phyloP scores from a whole-genome alignment of 1,284 basidiomycete species.

The Coniferiporia sulphurascens region DNA sequence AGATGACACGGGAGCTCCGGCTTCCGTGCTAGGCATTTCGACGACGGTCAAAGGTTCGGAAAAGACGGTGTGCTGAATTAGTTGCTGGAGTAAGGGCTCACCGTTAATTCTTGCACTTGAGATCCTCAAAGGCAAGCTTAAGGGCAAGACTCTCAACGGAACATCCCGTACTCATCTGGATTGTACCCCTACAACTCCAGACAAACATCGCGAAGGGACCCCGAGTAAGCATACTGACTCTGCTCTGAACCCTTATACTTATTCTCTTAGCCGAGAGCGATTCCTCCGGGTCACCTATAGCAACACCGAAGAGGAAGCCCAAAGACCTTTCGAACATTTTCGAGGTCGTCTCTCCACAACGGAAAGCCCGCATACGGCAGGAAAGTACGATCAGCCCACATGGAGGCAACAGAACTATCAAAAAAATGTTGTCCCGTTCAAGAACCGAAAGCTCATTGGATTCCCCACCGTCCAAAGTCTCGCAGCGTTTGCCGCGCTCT shows the following conservation, averaged over 20 bases:
- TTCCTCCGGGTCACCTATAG: slow-evolving; percentile 14
- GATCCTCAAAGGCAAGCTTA: not conserved
- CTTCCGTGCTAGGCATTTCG: not conserved
- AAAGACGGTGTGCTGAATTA: not conserved
- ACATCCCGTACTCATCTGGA: not conserved
- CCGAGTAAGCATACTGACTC: not conserved
- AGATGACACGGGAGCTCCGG: not conserved
- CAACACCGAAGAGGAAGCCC: slow-evolving; percentile 24
- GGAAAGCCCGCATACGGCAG: slow-evolving; percentile 10
- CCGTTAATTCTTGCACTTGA: not conserved
- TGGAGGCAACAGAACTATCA: slow-evolving; percentile 29
- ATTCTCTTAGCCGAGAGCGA: slow-evolving; percentile 19
- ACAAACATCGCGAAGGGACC: not conserved
- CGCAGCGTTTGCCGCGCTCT: slow-evolving; percentile 29
- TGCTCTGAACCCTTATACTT: slow-evolving; percentile 15
- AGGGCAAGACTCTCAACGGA: not conserved
- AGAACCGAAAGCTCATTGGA: slow-evolving; percentile 53
- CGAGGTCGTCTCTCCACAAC: slow-evolving; percentile 24
- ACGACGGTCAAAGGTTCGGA: not conserved
- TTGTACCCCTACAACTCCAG: not conserved
- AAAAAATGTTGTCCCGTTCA: slow-evolving; percentile 43
- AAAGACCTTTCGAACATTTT: slow-evolving; percentile 35
- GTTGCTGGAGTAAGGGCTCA: not conserved
- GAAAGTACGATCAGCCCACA: slow-evolving; percentile 12
- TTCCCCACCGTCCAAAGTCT: slow-evolving; percentile 22